Percentiles rank a stretch among this genome's conserved stretches.
Conservation (phyloP, 2,329 filamentous ascomycete species). For the Colletotrichum acutatum region DNA sequence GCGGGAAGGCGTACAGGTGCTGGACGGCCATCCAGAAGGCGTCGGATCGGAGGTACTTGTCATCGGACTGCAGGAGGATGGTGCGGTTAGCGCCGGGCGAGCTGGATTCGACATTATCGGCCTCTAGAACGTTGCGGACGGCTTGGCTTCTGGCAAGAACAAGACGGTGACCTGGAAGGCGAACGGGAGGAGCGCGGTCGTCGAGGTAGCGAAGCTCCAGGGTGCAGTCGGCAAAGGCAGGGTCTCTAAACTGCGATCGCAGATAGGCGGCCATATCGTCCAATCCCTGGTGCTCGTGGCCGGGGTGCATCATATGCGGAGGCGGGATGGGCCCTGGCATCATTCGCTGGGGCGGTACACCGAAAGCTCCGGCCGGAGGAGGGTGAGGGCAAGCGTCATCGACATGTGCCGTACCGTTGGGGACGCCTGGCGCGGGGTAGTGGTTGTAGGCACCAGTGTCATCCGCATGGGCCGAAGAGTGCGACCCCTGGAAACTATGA, state of each 20-base stretch:
- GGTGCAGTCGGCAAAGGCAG: constrained; percentile 55
- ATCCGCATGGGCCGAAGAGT: constrained; percentile 62
- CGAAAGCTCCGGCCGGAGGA: constrained; percentile 17
- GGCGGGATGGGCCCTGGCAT: constrained; percentile 43
- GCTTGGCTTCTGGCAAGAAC: constrained; percentile 64
- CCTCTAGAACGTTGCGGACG: constrained; percentile 41
- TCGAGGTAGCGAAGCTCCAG: constrained; percentile 58
- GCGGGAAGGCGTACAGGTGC: constrained; percentile 65
- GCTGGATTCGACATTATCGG: constrained; percentile 29
- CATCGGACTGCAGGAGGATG: constrained; percentile 59
- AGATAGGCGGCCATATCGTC: constrained; percentile 54
- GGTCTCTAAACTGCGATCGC: constrained; percentile 50
- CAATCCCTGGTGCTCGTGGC: constrained; percentile 35
- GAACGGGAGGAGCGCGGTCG: constrained; percentile 49
- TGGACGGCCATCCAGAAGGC: constrained; percentile 68
- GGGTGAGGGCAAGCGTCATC: constrained; percentile 44
- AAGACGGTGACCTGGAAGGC: constrained; percentile 65
- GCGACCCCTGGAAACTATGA: constrained; percentile 71
- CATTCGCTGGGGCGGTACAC: constrained; percentile 42
- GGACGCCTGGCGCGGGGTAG: constrained; percentile 50
- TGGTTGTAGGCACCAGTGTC: constrained; percentile 55
- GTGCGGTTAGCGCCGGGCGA: constrained; percentile 45
- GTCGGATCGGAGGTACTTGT: constrained; percentile 65
- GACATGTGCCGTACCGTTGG: constrained; percentile 47
- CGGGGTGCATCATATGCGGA: constrained; percentile 36